Evolutionary conservation across 2,329 filamentous ascomycete genomes (phyloP).

Genomic region (Grosmannia serpens): DNA sequence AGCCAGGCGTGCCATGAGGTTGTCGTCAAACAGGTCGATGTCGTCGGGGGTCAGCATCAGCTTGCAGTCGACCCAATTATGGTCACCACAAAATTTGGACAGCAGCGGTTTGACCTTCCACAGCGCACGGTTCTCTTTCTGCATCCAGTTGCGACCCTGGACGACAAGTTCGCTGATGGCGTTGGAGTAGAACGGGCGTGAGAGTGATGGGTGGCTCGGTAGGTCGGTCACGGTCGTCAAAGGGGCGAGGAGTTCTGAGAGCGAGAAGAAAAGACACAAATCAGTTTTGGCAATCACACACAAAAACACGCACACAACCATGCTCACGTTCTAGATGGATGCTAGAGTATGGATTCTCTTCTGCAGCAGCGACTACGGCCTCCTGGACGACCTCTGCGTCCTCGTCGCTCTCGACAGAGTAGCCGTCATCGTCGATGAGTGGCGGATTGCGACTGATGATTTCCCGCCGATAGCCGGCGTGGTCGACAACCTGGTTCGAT

Average conservation of each 20-base stretch:
- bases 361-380: slow-evolving; percentile 49
- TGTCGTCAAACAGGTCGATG: slow-evolving; percentile 40
- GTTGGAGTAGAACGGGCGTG: slow-evolving; percentile 61
- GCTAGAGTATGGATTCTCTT: slow-evolving; percentile 63
- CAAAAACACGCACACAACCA: neutral
- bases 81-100: slow-evolving; percentile 63
- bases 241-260: slow-evolving; percentile 59
- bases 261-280: neutral
- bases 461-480: slow-evolving; percentile 59
- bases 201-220: slow-evolving; percentile 61
- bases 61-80: slow-evolving; percentile 53
- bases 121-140: slow-evolving; percentile 61
- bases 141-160: slow-evolving; percentile 59
- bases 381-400: slow-evolving; percentile 50
- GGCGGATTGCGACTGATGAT: slow-evolving; percentile 66
- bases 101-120: slow-evolving; percentile 66
- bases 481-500: slow-evolving; percentile 49
- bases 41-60: slow-evolving; percentile 46
- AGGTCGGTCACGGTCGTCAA: slow-evolving; percentile 65
- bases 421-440: slow-evolving; percentile 66
- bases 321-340: slow-evolving; percentile 57
- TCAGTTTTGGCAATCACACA: no score
- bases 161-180: slow-evolving; percentile 60
- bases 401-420: slow-evolving; percentile 62
- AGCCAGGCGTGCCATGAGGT: slow-evolving; percentile 24